A percentile compares a stretch with the other conserved stretches of the same genome.
Evolutionary conservation across 1,284 basidiomycete genomes (phyloP).

Genomic region (Clitocybe nebularis): DNA sequence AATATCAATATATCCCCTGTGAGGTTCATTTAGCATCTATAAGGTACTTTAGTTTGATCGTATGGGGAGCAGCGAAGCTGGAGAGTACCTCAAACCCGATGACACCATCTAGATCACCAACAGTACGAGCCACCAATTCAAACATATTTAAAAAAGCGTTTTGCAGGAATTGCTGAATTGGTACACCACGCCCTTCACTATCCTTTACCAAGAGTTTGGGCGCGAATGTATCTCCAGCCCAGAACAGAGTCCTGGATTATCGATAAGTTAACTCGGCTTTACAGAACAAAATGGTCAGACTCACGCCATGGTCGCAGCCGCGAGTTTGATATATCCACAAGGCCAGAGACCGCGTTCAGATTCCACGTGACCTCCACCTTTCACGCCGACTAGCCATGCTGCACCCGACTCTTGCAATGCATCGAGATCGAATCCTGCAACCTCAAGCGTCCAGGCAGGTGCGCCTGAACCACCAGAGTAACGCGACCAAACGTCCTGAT

Average conservation of each 20-base stretch:
- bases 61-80: neutral
- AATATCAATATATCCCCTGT: slow-evolving; percentile 86
- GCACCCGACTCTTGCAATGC: slow-evolving; percentile 77
- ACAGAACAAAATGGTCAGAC: slow-evolving; percentile 24
- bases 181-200: slow-evolving; percentile 43
- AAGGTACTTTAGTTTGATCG: neutral
- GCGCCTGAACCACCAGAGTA: slow-evolving; percentile 92
- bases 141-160: slow-evolving; percentile 79
- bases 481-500: slow-evolving; percentile 95
- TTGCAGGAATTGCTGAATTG: slow-evolving; percentile 85
- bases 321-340: slow-evolving; percentile 87
- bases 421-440: slow-evolving; percentile 75
- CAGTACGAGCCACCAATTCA: slow-evolving; percentile 60
- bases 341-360: slow-evolving; percentile 84
- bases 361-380: slow-evolving; percentile 66
- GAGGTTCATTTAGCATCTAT: slow-evolving; percentile 94
- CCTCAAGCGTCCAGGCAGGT: slow-evolving; percentile 87
- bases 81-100: slow-evolving; percentile 80
- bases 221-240: slow-evolving; percentile 84
- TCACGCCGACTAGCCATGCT: slow-evolving; percentile 80
- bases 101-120: slow-evolving; percentile 76
- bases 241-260: slow-evolving; percentile 71
- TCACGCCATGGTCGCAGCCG: slow-evolving; percentile 85
- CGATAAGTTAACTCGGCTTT: slow-evolving; percentile 10
- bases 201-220: slow-evolving; percentile 64